A percentile compares a stretch with the other conserved stretches of the same genome.
These are phyloP conservation scores for Catunica adiposa DNA, from an alignment of 2,329 filamentous ascomycete species.

Conservation along the genomic window DNA sequence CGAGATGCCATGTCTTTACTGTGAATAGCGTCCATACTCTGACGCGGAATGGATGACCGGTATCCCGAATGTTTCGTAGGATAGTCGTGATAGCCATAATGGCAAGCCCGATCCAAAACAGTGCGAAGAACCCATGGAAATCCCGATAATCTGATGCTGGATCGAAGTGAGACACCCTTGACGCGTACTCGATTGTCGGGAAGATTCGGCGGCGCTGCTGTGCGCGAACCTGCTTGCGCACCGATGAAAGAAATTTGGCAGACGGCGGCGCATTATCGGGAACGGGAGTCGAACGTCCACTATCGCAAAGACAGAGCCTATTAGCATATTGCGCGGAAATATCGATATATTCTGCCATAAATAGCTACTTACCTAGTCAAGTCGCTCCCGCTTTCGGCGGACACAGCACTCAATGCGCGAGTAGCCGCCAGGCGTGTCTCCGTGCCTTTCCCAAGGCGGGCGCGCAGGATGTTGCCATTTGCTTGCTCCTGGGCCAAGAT, in stretches of 20 bases:
- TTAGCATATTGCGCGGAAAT: neutral
- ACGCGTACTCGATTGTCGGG: slow-evolving; percentile 79
- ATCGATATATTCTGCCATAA: neutral
- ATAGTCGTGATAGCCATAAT: slow-evolving; percentile 97
- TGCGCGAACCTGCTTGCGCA: slow-evolving; percentile 66
- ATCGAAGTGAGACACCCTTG: slow-evolving; percentile 89
- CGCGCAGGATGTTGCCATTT: slow-evolving; percentile 3
- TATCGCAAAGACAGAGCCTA: slow-evolving; percentile 23
- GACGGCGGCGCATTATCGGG: slow-evolving; percentile 88
- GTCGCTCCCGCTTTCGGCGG: slow-evolving; percentile 8
- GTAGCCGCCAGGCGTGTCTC: slow-evolving; percentile 3
- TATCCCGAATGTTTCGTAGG: slow-evolving; percentile 85
- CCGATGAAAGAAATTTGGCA: slow-evolving; percentile 67
- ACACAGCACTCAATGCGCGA: slow-evolving; percentile 1
- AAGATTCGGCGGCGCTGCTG: slow-evolving; percentile 73
- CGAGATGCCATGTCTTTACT: slow-evolving; percentile 76
- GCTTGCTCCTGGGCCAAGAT: neutral
- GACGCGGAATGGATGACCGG: slow-evolving; percentile 68
- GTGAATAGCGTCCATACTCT: slow-evolving; percentile 81
- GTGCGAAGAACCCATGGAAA: slow-evolving; percentile 91
- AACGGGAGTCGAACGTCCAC: slow-evolving; percentile 68
- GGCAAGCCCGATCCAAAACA: slow-evolving; percentile 93
- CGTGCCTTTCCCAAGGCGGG: neutral
- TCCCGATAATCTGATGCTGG: slow-evolving; percentile 80
- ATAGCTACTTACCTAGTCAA: slow-evolving; percentile 7